These are phyloP conservation scores for Sungouiella thailandica DNA, from an alignment of 805 yeast genomes.

Conservation along the genomic window DNA sequence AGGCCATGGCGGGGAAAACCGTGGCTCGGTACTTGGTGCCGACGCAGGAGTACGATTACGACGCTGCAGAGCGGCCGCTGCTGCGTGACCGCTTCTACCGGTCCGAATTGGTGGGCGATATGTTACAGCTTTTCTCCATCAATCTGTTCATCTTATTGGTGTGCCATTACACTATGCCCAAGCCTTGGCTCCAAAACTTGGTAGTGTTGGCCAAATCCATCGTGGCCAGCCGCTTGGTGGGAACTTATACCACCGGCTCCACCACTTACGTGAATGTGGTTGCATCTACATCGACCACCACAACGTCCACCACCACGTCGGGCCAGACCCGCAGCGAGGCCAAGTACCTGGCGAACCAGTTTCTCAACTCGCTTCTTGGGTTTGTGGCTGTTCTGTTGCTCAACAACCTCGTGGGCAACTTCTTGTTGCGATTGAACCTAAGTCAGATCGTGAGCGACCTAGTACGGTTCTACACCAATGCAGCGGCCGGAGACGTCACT, in stretches of 20 bases:
- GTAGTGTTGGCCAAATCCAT: constrained; percentile 26
- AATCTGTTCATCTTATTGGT: constrained; percentile 21
- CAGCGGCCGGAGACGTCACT: neutral
- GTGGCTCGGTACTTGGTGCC: constrained; percentile 15
- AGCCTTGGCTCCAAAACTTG: constrained; percentile 20
- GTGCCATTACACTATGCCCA: constrained; percentile 17
- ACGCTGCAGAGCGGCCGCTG: constrained; percentile 7
- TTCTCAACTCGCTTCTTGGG: constrained; percentile 18
- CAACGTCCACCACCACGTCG: constrained; percentile 11
- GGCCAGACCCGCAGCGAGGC: neutral
- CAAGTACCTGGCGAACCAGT: constrained; percentile 8
- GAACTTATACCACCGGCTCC: constrained; percentile 21
- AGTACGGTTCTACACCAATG: constrained; percentile 2
- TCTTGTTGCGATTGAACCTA: constrained; percentile 3
- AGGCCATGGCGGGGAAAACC: constrained; percentile 23
- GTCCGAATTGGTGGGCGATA: constrained; percentile 14
- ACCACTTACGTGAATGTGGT: constrained; percentile 20
- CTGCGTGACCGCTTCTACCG: constrained; percentile 12
- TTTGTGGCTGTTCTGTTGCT: constrained; percentile 17
- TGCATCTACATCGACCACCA: constrained; percentile 6
- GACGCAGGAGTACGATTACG: constrained; percentile 4
- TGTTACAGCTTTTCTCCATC: constrained; percentile 19
- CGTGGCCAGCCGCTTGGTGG: constrained; percentile 27
- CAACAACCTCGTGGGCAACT: constrained; percentile 14
- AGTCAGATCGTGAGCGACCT: constrained; percentile 1